A percentile compares a stretch with the other conserved stretches of the same genome.
Evolutionary conservation across 2,329 filamentous ascomycete species (phyloP).

Genomic region (Talaromyces funiculosus): DNA sequence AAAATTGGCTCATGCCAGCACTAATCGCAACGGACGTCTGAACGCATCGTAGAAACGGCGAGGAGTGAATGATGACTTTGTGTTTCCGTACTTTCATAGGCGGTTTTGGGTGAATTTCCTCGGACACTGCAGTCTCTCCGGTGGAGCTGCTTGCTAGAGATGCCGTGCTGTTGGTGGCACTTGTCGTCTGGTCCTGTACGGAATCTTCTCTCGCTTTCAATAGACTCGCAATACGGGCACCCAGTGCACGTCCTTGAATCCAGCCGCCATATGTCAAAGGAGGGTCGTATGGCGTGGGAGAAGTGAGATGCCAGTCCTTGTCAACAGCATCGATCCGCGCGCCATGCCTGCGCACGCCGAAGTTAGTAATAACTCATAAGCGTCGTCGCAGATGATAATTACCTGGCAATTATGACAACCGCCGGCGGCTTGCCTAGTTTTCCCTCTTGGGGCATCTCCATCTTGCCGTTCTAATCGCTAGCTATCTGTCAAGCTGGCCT

Average conservation of each 20-base stretch:
- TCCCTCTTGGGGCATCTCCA: conserved; percentile 21
- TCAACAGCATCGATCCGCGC: conserved; percentile 91
- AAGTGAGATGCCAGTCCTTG: conserved; percentile 89
- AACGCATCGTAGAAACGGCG: conserved; percentile 88
- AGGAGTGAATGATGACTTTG: conserved; percentile 81
- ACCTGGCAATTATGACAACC: conserved; percentile 42
- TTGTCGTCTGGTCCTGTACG: conserved; percentile 1
- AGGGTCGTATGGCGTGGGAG: conserved; percentile 90
- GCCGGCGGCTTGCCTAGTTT: conserved; percentile 29
- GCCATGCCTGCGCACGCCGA: conserved; percentile 61
- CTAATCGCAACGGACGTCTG: conserved; percentile 87
- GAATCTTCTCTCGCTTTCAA: conserved; percentile 46
- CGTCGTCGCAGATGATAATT: conserved; percentile 1
- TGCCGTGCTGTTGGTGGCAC: not conserved
- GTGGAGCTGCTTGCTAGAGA: conserved; percentile 7
- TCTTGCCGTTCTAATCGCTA: not conserved
- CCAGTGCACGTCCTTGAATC: conserved; percentile 76
- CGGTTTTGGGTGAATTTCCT: not conserved
- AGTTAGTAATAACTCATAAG: not conserved
- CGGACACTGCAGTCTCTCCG: not conserved
- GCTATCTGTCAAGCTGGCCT: not conserved
- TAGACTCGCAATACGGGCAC: conserved; percentile 74
- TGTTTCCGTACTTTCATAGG: conserved; percentile 38
- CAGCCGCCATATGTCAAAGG: conserved; percentile 93
- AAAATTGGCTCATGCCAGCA: conserved; percentile 63